Base-by-base conservation (phyloP, 2,329 filamentous ascomycete genomes). In the Colletotrichum lupini region DNA sequence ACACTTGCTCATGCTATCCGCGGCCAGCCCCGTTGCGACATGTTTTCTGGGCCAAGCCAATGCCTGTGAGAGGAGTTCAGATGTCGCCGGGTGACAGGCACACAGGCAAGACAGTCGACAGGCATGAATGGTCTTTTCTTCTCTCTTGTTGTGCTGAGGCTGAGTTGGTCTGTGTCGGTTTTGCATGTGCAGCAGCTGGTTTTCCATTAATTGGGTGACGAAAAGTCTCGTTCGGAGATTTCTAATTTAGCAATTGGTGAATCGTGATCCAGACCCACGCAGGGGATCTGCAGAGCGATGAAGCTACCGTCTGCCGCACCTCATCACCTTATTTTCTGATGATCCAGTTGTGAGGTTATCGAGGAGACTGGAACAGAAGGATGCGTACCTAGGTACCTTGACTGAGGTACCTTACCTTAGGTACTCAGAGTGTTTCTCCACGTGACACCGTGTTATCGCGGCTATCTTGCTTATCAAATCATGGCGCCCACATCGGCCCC, bases 111-210 rank as follows among this genome's bases (percentile, higher is more conserved):
- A 35, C 11, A 72, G 57, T 22, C 57, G 32, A 35, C 11, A 72
- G 57, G 35, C 57, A 62, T 62, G n/a, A n/a, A n/a, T 32, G 53
- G 9, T 49, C 24, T 35, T 49, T 52, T 19, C 26, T 28, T 65
- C 12, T 59, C n/a, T 46, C 6, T n/a, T 22, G 6, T 52, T 11
- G 22, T 24, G 65, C 26, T 30, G 30, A 63, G 30, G 70, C 67
- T 58, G 30, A 24, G 42, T 8, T 66, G 70, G 70, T 73, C 70
- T 66, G 70, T 73, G 70, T 65, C 26, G 52, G 70, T 70, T 42
- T 73, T 57, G 70, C 67, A 71, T 73, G 67, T 70, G 70, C 70
- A 69, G 42, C 70, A 73, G 55, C 61, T 49, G 55, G 70, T 73
- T 73, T 70, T 56, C 9, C 22, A 19, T 73, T 49, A 22, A 73